Evolutionary conservation across 169 alveolate species (phyloP).

Genomic region (Plasmodium chabaudi): DNA sequence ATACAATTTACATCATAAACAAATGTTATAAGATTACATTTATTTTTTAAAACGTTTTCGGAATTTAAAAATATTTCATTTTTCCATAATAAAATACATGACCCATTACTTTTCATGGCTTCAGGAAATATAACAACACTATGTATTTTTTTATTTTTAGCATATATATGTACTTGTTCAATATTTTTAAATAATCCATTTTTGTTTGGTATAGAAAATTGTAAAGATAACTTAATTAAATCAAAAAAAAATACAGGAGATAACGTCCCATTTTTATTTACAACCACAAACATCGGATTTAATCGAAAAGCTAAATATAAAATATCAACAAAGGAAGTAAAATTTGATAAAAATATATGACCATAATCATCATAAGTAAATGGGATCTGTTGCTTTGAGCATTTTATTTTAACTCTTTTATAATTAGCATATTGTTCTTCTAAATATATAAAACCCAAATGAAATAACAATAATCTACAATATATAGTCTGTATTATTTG

Average conservation of each 20-base stretch:
- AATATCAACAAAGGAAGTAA: conserved; percentile 60
- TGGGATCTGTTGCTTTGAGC: conserved; percentile 33
- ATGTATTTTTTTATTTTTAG: conserved; percentile 47
- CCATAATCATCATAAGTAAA: conserved; percentile 68
- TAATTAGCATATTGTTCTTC: conserved; percentile 69
- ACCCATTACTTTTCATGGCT: conserved; percentile 67
- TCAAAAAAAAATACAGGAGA: conserved; percentile 58
- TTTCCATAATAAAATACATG: conserved; percentile 66
- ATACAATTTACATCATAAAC: conserved; percentile 39
- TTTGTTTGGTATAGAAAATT: conserved; percentile 55
- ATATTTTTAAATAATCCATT: conserved; percentile 58
- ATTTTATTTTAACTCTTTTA: conserved; percentile 66
- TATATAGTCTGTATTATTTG: conserved; percentile 57
- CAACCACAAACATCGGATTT: conserved; percentile 43
- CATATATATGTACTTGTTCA: conserved; percentile 54
- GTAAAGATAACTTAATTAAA: conserved; percentile 42
- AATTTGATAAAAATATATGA: conserved; percentile 62
- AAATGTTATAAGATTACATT: conserved; percentile 57
- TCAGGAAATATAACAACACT: conserved; percentile 69
- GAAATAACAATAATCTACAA: conserved; percentile 39
- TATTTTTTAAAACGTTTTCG: conserved; percentile 30
- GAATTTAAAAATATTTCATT: conserved; percentile 57
- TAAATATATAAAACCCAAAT: conserved; percentile 55
- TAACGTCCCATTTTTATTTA: conserved; percentile 64
- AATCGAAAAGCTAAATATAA: conserved; percentile 66